Percentiles rank a stretch among this genome's conserved stretches.
phyloP scores from a whole-genome alignment of 129 eudicot genomes.

The Artemisia tridentata region DNA sequence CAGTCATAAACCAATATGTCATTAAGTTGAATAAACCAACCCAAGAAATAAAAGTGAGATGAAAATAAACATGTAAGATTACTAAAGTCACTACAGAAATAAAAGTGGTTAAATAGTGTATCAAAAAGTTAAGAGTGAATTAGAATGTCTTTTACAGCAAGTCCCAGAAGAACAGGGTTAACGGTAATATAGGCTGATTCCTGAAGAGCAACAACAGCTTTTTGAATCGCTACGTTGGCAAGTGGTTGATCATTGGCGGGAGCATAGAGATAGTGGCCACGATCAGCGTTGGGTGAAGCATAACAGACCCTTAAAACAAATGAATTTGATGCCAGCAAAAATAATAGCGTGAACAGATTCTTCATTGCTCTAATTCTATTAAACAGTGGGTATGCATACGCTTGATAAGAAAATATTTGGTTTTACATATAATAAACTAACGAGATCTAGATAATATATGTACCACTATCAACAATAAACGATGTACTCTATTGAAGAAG shows the following conservation, averaged over 20 bases:
- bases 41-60: neutral
- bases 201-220: conserved; percentile 35
- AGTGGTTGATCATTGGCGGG: conserved; percentile 61
- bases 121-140: conserved; percentile 14
- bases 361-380: conserved; percentile 7
- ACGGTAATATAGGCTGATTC: conserved; percentile 50
- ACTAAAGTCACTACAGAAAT: neutral
- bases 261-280: neutral
- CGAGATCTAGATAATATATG: conserved; percentile 3
- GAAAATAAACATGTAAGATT: neutral
- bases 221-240: conserved; percentile 55
- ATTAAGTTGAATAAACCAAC: neutral
- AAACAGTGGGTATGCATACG: neutral
- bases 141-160: conserved; percentile 32
- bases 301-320: neutral
- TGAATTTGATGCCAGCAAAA: neutral
- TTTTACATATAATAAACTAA: neutral
- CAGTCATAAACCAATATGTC: conserved; percentile 10
- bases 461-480: too few relatives aligned
- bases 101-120: neutral
- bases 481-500: neutral
- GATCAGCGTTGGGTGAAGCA: conserved; percentile 8
- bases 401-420: neutral
- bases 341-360: conserved; percentile 2
- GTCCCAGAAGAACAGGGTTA: conserved; percentile 53